Conservation (phyloP, 345 rosid species). For the Salix udensis region DNA sequence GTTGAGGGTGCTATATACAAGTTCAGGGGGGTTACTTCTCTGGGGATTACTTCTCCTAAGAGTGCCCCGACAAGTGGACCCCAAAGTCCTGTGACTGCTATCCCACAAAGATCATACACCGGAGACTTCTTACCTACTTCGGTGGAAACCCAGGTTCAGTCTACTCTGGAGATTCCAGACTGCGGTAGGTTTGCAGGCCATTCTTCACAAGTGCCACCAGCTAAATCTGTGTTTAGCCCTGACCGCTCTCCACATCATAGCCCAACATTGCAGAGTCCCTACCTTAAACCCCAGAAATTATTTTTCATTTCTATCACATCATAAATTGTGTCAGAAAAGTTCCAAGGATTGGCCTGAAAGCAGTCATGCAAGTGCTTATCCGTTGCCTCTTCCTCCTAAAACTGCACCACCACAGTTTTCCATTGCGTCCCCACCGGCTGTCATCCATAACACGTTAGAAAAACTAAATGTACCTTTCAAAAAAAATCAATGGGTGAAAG, state of each 20-base stretch:
- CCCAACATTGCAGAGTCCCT: slow-evolving; percentile 26
- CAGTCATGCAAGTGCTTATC: slow-evolving; percentile 40
- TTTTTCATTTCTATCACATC: slow-evolving; percentile 17
- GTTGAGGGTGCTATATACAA: slow-evolving; percentile 25
- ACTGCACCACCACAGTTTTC: slow-evolving; percentile 21
- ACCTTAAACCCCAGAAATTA: slow-evolving; percentile 8
- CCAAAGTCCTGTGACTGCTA: slow-evolving; percentile 42
- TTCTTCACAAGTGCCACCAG: slow-evolving; percentile 18
- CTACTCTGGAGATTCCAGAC: slow-evolving; percentile 23
- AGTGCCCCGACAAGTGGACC: slow-evolving; percentile 59
- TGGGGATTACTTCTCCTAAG: slow-evolving; percentile 10
- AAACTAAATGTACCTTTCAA: slow-evolving; percentile 14
- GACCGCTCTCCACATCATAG: slow-evolving; percentile 39
- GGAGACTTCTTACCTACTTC: slow-evolving; percentile 19
- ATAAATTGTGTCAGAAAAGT: slow-evolving; percentile 22
- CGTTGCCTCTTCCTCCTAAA: slow-evolving; percentile 66
- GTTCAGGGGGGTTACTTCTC: slow-evolving; percentile 24
- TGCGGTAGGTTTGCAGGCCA: slow-evolving; percentile 15
- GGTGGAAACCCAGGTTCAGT: slow-evolving; percentile 9
- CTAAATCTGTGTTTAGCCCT: slow-evolving; percentile 23
- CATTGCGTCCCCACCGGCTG: slow-evolving; percentile 15
- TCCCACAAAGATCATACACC: slow-evolving; percentile 35
- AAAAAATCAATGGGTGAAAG: slow-evolving; percentile 62
- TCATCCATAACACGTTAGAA: slow-evolving; percentile 24
- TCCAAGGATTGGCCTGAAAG: slow-evolving; percentile 31